Evolutionary conservation across 495 filamentous ascomycete species (phyloP), one percentile per base, ranked within the genome.

Genomic region (Talaromyces thailandensis): DNA sequence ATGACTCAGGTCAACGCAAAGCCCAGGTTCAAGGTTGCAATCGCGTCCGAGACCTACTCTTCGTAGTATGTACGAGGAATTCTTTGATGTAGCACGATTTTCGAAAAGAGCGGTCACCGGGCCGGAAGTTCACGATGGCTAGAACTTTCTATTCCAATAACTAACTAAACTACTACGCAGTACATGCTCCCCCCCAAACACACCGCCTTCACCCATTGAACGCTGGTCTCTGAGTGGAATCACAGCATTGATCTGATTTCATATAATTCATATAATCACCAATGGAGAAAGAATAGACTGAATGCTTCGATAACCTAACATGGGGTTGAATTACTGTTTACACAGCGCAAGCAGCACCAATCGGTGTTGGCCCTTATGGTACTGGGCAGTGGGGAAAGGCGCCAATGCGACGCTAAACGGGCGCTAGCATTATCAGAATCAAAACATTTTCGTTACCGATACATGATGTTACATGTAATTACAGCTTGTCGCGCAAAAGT

Each of bases 31-130:
- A 18, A 48, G n/a, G n/a, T 48, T 48, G 43, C 43, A 12, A 48
- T 48, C 21, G 16, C 35, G 35, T 16, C 14, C 35, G 14, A 40
- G 35, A 14, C 35, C 6, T 32, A 4, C n/a, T 6, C 43, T 43
- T 16, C 14, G n/a, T n/a, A n/a, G n/a, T n/a, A n/a, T n/a, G n/a
- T 43, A 21, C 43, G n/a, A 48, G 18, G 7, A 21, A 48, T 48
- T 18, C 43, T 18, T 48, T 48, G 40, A 45, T 45, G n/a, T 48
- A 18, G 43, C 6, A 48, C n/a, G 21, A 3, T n/a, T 18, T 21
- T 48, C n/a, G 48, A 55, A 55, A 51, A 55, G 51, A 55, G 51
- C 51, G 51, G 51, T 55, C 51, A 55, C 51, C 23, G 51, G 26
- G 51, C 23, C 21, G 51, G 12, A 26, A 18, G 16, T n/a, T 45